These are phyloP conservation scores for Przewalskia tangutica DNA, from an alignment of 257 asterid genomes.

Conservation along the genomic window DNA sequence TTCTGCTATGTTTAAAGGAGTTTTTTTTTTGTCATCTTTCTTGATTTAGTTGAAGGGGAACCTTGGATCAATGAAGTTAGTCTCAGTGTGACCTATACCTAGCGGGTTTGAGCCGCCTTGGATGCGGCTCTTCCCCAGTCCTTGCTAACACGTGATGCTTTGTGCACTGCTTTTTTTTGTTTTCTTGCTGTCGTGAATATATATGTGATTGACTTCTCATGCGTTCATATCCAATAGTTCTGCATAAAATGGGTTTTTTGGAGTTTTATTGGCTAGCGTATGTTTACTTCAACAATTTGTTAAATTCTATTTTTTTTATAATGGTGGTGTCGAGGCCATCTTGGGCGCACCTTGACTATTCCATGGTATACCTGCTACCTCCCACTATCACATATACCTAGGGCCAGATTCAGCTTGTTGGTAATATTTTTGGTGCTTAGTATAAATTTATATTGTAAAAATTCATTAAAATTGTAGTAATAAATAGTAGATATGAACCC, in stretches of 20 bases:
- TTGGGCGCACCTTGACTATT: background rate
- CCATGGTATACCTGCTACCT: background rate
- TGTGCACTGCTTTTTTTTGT: background rate
- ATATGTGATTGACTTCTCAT: background rate
- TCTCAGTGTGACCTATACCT: no score
- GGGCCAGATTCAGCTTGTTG: no score
- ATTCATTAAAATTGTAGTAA: no score
- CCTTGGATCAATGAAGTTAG: no score
- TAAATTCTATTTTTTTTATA: background rate
- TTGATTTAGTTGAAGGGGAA: background rate
- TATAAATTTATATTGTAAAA: no score
- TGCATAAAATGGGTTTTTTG: background rate
- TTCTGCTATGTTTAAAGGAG: background rate
- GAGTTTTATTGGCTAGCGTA: background rate
- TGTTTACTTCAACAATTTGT: background rate
- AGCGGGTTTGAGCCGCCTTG: no score
- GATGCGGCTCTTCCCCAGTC: no score
- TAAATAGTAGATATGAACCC: no score
- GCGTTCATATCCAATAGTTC: background rate
- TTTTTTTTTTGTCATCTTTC: background rate
- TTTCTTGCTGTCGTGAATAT: background rate
- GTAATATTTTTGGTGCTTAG: no score
- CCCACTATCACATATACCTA: background rate
- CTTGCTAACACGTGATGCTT: no score
- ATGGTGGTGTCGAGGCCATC: background rate